Conservation (phyloP, 306 rosid genomes). For the Senna tora region DNA sequence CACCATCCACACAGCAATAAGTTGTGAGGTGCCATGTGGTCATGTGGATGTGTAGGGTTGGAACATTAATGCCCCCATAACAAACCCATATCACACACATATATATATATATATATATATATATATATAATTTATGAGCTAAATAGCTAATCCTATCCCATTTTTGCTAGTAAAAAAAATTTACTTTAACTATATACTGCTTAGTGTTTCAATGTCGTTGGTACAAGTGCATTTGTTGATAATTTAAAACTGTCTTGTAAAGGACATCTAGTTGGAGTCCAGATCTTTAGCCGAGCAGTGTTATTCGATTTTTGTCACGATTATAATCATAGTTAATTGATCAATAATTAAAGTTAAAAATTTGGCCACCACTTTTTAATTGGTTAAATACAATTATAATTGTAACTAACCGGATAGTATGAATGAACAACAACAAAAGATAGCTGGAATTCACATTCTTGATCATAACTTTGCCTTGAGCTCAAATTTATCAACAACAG, state of each 20-base stretch:
- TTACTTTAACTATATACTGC: not conserved
- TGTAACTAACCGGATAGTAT: no score
- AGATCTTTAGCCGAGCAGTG: no score
- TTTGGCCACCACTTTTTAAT: no score
- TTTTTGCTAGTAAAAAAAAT: not conserved
- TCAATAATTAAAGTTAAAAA: no score
- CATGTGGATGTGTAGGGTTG: conserved; percentile 57
- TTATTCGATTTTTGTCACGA: no score
- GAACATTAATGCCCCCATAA: conserved; percentile 52
- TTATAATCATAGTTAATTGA: no score
- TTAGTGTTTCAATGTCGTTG: not conserved
- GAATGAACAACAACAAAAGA: no score
- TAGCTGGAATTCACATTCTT: conserved; percentile 37
- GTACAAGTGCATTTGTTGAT: conserved; percentile 57
- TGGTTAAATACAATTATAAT: no score
- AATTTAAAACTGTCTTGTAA: conserved; percentile 39
- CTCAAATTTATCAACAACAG: not conserved
- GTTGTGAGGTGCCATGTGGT: conserved; percentile 49
- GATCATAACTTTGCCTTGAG: conserved; percentile 16
- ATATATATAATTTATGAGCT: no score
- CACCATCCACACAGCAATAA: conserved; percentile 63
- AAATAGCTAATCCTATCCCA: no score
- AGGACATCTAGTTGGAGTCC: conserved; percentile 36
- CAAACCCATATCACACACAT: conserved; percentile 21
- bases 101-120: no score